Evolutionary conservation across 1,284 basidiomycete species (phyloP).

Genomic region (Irpex sp.): DNA sequence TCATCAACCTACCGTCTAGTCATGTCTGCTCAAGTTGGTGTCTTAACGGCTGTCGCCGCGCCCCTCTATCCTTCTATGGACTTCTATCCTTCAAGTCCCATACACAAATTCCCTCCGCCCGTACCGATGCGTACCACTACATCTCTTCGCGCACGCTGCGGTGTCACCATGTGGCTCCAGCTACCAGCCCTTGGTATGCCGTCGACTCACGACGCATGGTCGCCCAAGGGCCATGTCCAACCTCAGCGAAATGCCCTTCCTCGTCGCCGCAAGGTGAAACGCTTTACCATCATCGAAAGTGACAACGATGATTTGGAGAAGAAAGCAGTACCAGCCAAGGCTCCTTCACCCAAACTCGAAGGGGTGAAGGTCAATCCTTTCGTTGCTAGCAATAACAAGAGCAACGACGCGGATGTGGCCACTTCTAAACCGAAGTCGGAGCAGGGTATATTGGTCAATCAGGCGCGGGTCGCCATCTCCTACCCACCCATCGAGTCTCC

Average conservation of each 20-base stretch:
- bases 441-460: background rate
- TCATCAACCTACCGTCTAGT: background rate
- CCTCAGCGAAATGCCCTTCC: constrained; percentile 27
- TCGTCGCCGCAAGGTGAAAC: constrained; percentile 23
- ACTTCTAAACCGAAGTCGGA: background rate
- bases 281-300: constrained; percentile 14
- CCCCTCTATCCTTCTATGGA: constrained; percentile 1
- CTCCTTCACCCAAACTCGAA: background rate
- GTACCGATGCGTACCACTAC: constrained; percentile 6
- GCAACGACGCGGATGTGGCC: constrained; percentile 2
- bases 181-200: constrained; percentile 17
- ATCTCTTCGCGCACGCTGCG: constrained; percentile 22
- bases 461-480: background rate
- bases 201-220: constrained; percentile 15
- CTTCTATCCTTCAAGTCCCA: constrained; percentile 21
- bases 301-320: constrained; percentile 8
- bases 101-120: constrained; percentile 24
- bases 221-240: constrained; percentile 23
- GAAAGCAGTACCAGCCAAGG: background rate
- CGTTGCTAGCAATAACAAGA: constrained; percentile 7
- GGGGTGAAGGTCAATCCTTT: constrained; percentile 18
- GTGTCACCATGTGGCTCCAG: constrained; percentile 21
- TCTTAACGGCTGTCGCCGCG: background rate
- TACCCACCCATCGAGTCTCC: background rate
- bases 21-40: background rate